Base-by-base conservation (phyloP, 2,329 filamentous ascomycete genomes). In the Mycosphaerella arachidis region DNA sequence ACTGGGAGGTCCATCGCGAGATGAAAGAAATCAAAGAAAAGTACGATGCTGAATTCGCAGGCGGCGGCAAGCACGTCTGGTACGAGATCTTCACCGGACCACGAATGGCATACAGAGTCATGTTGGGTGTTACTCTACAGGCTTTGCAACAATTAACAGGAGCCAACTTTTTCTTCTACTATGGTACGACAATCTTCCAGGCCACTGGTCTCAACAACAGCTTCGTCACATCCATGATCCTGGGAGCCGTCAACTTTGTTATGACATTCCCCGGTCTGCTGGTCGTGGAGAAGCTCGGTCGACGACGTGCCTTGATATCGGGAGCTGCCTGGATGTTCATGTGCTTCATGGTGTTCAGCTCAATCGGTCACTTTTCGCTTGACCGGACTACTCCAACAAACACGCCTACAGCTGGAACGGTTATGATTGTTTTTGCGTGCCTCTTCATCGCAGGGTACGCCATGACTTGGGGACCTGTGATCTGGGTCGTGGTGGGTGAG, bases 101-200 rank as follows among this genome's bases (percentile, higher is more conserved):
- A 66, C 86, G 85, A 63, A 91, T 89, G 80, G 66, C 83, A 6
- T 85, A 89, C 72, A 81, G 87, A 29, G 86, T 84, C 0, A 51
- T 84, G 0, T 78, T 89, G 0, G 86, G 87, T 43, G 81, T 89
- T 37, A 70, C 78, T 3, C 79, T 90, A 1, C 85, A 88, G 72
- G 82, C 84, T 46, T 82, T 86, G 5, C 86, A 89, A 72, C 87
- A 90, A 69, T 77, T 90, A 1, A 88, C 86, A 0, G 87, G 87
- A 33, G 84, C 83, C 60, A 87, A 87, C 74, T 88, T 85, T 74
- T 87, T 85, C 77, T 87, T 88, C 73, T 79, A 79, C 70, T 79
- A 79, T 61, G 78, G 78, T 7, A 79, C 77, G 0, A 77, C 76
- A 0, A 77, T 80, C 55, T 81, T 81, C 69, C 48, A 57, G 31